Percentiles rank a stretch among this genome's conserved stretches.
Conservation (phyloP, 306 rosid genomes). For the Alnus rubra region DNA sequence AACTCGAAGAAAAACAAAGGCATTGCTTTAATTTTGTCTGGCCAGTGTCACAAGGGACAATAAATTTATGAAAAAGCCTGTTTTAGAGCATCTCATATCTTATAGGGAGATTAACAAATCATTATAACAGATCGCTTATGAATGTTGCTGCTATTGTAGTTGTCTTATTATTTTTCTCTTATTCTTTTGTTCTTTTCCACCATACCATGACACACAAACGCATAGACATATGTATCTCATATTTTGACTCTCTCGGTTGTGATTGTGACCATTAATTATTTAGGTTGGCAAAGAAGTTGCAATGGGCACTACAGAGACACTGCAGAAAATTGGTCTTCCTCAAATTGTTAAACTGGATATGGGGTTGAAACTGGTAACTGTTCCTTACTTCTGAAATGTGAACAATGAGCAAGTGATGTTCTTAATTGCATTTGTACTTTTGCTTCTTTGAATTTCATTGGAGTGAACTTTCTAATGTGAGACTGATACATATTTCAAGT, state of each 20-base stretch:
- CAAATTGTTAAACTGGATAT: constrained; percentile 63
- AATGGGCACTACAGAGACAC: constrained; percentile 43
- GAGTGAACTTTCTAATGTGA: not conserved
- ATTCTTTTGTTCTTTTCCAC: no score
- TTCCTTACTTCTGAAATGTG: constrained; percentile 8
- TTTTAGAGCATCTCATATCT: no score
- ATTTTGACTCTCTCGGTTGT: not conserved
- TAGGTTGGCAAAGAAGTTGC: constrained; percentile 32
- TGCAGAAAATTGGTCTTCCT: constrained; percentile 45
- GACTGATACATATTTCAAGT: not conserved
- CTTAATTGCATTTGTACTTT: not conserved
- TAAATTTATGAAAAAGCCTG: no score
- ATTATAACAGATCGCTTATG: no score
- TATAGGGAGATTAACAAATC: no score
- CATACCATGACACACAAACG: no score
- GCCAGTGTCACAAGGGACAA: no score
- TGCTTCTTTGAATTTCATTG: not conserved
- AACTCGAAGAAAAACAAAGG: no score
- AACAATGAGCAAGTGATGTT: not conserved
- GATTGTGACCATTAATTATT: constrained; percentile 4
- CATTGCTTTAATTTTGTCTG: no score
- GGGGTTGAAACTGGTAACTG: constrained; percentile 75
- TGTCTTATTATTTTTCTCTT: no score
- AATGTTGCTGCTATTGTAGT: no score
- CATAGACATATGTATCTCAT: no score